A percentile compares a stretch with the other conserved stretches of the same genome.
Conservation (phyloP, 75 land plant species). For the Pseudotsuga menziesii region DNA sequence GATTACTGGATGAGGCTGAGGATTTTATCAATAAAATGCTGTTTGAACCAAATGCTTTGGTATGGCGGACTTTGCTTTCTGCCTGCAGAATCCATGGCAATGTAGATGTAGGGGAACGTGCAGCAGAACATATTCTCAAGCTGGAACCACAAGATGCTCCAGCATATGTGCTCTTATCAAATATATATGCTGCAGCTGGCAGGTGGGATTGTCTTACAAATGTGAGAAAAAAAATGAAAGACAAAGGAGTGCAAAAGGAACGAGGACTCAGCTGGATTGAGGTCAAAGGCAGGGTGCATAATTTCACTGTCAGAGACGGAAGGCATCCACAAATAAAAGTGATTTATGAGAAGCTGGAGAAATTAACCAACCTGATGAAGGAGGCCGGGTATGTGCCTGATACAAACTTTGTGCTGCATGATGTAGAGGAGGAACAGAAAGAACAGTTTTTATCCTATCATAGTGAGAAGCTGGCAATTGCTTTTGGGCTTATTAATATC, state of each 20-base stretch:
- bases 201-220: background rate
- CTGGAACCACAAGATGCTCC: conserved; percentile 3
- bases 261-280: conserved; percentile 1
- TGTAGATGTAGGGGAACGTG: conserved; percentile 5
- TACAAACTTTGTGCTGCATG: no score
- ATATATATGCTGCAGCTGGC: conserved; percentile 1
- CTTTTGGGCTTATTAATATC: no score
- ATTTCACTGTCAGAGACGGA: background rate
- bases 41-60: background rate
- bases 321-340: background rate
- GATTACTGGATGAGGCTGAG: background rate
- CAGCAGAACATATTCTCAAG: background rate
- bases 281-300: background rate
- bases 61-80: conserved; percentile 10
- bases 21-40: background rate
- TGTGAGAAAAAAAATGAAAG: background rate
- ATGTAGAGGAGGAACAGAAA: no score
- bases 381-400: no score
- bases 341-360: background rate
- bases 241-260: background rate
- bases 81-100: conserved; percentile 12
- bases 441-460: no score
- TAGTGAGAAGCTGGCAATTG: no score
- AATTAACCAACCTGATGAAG: background rate
- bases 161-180: conserved; percentile 1